These are phyloP conservation scores for Macaranga tanarius DNA, from an alignment of 441 rosid species.

Conservation along the genomic window DNA sequence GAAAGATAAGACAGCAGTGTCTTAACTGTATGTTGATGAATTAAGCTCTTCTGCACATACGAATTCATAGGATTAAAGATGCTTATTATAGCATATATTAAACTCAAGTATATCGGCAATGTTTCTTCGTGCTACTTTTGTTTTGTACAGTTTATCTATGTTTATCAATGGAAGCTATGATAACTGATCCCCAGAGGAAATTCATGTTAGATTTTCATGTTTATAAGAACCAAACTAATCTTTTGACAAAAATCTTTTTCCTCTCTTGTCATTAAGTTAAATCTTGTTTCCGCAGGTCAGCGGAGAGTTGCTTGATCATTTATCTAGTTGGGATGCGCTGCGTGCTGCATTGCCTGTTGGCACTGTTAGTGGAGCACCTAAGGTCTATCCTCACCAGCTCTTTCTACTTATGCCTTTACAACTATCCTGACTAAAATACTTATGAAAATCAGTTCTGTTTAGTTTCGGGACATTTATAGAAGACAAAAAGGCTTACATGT, in stretches of 20 bases:
- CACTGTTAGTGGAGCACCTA: conserved; percentile 96
- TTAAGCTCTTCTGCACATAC: not conserved
- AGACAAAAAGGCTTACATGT: not conserved
- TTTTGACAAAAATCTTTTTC: not conserved
- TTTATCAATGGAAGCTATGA: not conserved
- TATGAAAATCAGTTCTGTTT: not conserved
- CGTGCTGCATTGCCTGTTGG: conserved; percentile 95
- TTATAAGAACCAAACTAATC: not conserved
- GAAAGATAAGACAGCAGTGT: not conserved
- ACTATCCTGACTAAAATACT: not conserved
- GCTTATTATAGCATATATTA: not conserved
- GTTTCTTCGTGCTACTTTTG: not conserved
- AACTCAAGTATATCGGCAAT: not conserved
- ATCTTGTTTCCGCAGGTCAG: conserved; percentile 47
- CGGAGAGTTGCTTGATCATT: conserved; percentile 71
- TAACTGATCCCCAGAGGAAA: not conserved
- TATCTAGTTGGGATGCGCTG: conserved; percentile 87
- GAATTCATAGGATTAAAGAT: not conserved
- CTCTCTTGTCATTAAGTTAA: not conserved
- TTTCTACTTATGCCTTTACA: not conserved
- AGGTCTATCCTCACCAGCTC: conserved; percentile 35
- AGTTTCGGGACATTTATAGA: not conserved
- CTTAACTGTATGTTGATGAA: not conserved
- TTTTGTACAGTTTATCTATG: conserved; percentile 3
- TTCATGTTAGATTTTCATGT: not conserved